These are phyloP conservation scores for Crucihimalaya himalaica DNA, from an alignment of 345 rosid genomes.

Conservation along the genomic window DNA sequence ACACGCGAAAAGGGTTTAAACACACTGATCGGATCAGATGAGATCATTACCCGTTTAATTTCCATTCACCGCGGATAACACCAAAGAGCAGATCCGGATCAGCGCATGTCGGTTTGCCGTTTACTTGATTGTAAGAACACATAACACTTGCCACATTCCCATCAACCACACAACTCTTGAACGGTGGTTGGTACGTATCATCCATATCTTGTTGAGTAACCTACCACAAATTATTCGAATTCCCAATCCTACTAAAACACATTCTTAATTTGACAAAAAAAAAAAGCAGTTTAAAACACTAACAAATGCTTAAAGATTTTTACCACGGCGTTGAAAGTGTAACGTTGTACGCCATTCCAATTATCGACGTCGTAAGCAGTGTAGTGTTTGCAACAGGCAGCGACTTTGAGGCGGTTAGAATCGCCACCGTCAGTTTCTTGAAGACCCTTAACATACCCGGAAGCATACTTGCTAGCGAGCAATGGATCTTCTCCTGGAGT, in stretches of 20 bases:
- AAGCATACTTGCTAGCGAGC: slow-evolving; percentile 74
- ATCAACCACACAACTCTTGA: slow-evolving; percentile 91
- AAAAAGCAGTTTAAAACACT: neutral
- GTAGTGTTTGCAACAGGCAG: slow-evolving; percentile 95
- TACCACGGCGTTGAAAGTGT: slow-evolving; percentile 79
- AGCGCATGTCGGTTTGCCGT: slow-evolving; percentile 90
- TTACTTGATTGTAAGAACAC: slow-evolving; percentile 95
- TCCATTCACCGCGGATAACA: slow-evolving; percentile 82
- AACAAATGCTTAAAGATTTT: too few species aligned
- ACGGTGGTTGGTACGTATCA: slow-evolving; percentile 96
- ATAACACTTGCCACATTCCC: slow-evolving; percentile 98
- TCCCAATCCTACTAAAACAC: neutral
- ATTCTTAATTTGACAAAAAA: neutral
- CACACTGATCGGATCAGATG: neutral
- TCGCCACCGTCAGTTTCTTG: slow-evolving; percentile 61
- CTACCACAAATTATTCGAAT: slow-evolving; percentile 37
- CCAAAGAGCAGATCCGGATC: slow-evolving; percentile 78
- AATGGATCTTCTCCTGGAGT: slow-evolving; percentile 97
- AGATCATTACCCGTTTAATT: slow-evolving; percentile 66
- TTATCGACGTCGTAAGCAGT: slow-evolving; percentile 91
- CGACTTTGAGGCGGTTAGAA: slow-evolving; percentile 74
- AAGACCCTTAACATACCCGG: slow-evolving; percentile 69
- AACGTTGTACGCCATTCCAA: slow-evolving; percentile 83
- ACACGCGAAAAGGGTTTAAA: neutral
- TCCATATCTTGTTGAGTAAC: slow-evolving; percentile 91